Conservation (phyloP, 768 basidiomycete genomes). For the Mycena kentingensis region DNA sequence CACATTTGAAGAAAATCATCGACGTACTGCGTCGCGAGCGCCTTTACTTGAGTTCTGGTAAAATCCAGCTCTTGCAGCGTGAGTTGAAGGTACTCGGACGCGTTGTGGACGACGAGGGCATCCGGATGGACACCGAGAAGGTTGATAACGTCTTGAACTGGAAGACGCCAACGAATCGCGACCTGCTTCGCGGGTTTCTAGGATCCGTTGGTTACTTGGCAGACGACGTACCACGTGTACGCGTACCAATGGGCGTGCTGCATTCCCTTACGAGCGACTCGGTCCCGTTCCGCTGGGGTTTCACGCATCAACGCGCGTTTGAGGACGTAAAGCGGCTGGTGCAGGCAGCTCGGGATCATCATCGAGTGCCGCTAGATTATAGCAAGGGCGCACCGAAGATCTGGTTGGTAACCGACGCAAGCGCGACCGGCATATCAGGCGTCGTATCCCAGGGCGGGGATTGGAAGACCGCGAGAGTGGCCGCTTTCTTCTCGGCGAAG, state of each 20-base stretch:
- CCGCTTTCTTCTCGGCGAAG: not conserved
- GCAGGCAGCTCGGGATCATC: not conserved
- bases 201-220: slow-evolving; percentile 15
- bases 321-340: not conserved
- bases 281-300: not conserved
- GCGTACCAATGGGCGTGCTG: slow-evolving; percentile 4
- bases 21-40: slow-evolving; percentile 24
- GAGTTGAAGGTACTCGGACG: slow-evolving; percentile 30
- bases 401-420: not conserved
- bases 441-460: not conserved
- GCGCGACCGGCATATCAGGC: not conserved
- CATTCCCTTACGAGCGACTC: not conserved
- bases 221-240: not conserved
- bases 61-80: slow-evolving; percentile 26
- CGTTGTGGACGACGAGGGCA: slow-evolving; percentile 28
- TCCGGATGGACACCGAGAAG: slow-evolving; percentile 35
- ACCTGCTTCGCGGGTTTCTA: slow-evolving; percentile 28
- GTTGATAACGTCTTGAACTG: slow-evolving; percentile 28
- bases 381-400: not conserved
- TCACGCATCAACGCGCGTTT: not conserved
- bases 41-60: slow-evolving; percentile 29
- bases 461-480: not conserved
- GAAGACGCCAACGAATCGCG: too few relatives aligned
- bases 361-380: slow-evolving; percentile 18
- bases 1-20: slow-evolving; percentile 28